Base-by-base conservation (phyloP, 805 yeast species). In the Candida arabinofermentans region DNA sequence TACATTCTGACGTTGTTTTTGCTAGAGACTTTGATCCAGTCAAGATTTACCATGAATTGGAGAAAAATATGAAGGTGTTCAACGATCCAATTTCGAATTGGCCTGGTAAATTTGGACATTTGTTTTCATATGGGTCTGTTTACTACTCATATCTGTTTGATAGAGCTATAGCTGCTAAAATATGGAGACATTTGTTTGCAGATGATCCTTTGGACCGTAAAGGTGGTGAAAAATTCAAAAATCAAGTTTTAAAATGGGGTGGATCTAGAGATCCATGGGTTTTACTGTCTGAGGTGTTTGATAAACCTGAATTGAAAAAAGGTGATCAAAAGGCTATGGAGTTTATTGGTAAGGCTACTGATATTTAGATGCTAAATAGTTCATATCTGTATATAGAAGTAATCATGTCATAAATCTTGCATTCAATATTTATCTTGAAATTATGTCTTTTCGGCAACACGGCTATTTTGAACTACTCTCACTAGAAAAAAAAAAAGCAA, bases 81-180 rank as follows among this genome's bases (percentile, higher is more conserved):
- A 77, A 83, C 2, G 91, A 86, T 50, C 64, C 70, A 16, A 67
- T 75, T 48, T 81, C 95, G 2, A 82, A 81, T 21, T 90, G 97
- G 96, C 95, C 87, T 43, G 97, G 95, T 1, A 87, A 83, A 57
- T 90, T 93, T 64, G 95, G 96, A 1, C 99, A 93, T 58, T 66
- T 93, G 31, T 86, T 84, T 51, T 88, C 96, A 0, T 93, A 93
- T 57, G 98, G 98, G 1, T 86, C 97, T 0, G 86, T 90, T 1
- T 93, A 93, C 58, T 93, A 93, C 65, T 85, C 96, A 24, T 93
- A 93, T 59, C 63, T 93, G 39, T 74, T 93, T 42, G 99, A 93
- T 64, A 67, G 97, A 30, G 96, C 96, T 6, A 86, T 93, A 48
- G 97, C 98, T 0, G 78, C 88, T 21, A 81, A 80, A 55, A 75